Evolutionary conservation across 495 filamentous ascomycete genomes (phyloP), one percentile per base, ranked within the genome.

Genomic region (Tuber microsphaerosporum): DNA sequence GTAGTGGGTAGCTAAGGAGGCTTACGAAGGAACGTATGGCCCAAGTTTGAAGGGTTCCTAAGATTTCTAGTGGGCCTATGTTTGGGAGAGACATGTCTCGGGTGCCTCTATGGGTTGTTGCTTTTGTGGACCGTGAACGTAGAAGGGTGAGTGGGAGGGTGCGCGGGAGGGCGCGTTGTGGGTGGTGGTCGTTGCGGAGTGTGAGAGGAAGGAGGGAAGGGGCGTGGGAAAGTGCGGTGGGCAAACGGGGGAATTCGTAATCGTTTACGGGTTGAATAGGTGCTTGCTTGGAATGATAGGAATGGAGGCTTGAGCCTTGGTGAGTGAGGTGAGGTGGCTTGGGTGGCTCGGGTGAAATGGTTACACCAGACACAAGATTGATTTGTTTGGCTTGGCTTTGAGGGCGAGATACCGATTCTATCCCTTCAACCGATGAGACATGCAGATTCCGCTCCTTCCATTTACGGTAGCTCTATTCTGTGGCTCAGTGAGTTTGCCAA

Each of bases 11-110:
- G 44, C n/a, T 46, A 42, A 73, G 41, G 22, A 16, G 71, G 75
- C 88, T 76, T 86, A 92, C 91, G 77, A 92, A 93, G 61, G 90
- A 79, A 1, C 90, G 86, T 37, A 86, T 86, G 20, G 87, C 83
- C 90, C 91, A 92, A 72, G 85, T 87, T 80, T 93, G 56, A 19
- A 65, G 56, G 26, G 8, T 65, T 34, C 56, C 56, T 34, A 65
- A 65, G 12, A 65, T 65, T 65, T 34, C 56, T 14, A 65, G 26
- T 19, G 26, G 56, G 31, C 5, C 26, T 5, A 65, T 16, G 26
- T 65, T 17, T 34, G 56, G 56, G 5, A 34, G 56, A 65, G 56
- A 65, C 56, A 65, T 65, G 56, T 65, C 31, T 65, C 26, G 56
- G 56, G 56, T 65, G 31, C 26, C 26, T 34, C 14, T 26, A 17